Conservation (phyloP, 2,329 filamentous ascomycete genomes). For the Penicillium sp. region DNA sequence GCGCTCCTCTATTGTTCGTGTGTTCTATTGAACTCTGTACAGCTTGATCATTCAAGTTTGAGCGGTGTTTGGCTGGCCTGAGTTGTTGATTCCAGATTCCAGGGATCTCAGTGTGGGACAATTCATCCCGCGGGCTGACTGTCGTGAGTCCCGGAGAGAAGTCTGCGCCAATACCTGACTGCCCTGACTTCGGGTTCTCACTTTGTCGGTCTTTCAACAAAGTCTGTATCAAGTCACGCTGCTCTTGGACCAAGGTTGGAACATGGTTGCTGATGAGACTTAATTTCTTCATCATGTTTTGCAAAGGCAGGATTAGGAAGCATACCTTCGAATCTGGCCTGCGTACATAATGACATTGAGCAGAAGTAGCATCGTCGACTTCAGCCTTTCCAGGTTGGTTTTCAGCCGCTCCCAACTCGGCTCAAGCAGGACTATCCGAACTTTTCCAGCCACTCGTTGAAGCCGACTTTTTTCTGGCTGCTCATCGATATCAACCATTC, state of each 20-base stretch:
- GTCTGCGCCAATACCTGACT: no score
- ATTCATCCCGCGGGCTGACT: no score
- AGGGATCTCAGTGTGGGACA: no score
- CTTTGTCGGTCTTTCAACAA: neutral
- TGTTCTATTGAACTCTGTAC: no score
- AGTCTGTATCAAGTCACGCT: conserved; percentile 5
- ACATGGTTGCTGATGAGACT: conserved; percentile 2
- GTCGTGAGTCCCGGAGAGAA: no score
- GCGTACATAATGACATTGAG: conserved; percentile 34
- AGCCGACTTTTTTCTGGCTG: neutral
- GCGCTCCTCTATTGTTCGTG: no score
- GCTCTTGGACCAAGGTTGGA: conserved; percentile 3
- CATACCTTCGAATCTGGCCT: conserved; percentile 13
- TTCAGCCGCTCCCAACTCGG: conserved; percentile 22
- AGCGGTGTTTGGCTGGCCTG: no score
- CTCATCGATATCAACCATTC: neutral
- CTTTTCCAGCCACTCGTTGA: conserved; percentile 9
- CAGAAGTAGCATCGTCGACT: conserved; percentile 18
- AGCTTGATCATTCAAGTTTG: no score
- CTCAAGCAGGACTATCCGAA: conserved; percentile 23
- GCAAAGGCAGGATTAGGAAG: neutral
- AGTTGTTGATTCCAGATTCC: no score
- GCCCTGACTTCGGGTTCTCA: no score
- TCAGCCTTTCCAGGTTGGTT: conserved; percentile 26
- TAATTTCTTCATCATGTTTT: neutral